Evolutionary conservation across 2,329 filamentous ascomycete genomes (phyloP), one percentile per base, ranked within the genome.

Genomic region (Arthroderma uncinatum): DNA sequence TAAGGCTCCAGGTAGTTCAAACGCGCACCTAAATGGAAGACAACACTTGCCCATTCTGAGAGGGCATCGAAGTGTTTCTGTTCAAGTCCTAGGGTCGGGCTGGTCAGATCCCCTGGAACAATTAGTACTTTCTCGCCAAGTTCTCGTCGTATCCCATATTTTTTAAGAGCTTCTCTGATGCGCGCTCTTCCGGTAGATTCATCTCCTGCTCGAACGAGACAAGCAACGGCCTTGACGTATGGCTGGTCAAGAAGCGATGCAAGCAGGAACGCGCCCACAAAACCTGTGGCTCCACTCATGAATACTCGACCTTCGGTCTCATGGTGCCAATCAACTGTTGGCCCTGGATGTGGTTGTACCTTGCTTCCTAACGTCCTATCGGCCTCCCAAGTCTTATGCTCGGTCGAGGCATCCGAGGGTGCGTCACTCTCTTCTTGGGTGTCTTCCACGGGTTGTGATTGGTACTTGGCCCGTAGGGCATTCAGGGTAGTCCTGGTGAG

Each of bases 221-320:
- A 83, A 14, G 40, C 40, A 25, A 44, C 40, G 4, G 1, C 12
- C 19, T 60, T 25, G 3, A 81, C 74, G 21, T 74, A 69, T 8
- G 71, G 75, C 21, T 71, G 75, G 25, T 78, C 77, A 0, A 94
- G 76, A 0, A 93, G 70, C 54, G 91, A 85, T 54, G 79, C 78
- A 33, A 92, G 73, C 2, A 94, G 72, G 66, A 87, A 92, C 0
- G 85, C 79, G 6, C 89, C 89, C 12, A 95, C 71, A 74, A 94
- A 95, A 0, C 88, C 89, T 1, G 89, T 94, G 2, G 86, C 87
- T 25, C 89, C 89, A 1, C 89, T 95, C 4, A 95, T 71, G 67
- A 95, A 85, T 1, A 91, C 78, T 0, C 61, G 61, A 2, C 65
- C 65, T 44, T 66, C 64, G 6, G 58, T 61, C n/a, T 61, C 58